Base-by-base conservation (phyloP, 2,329 filamentous ascomycete genomes). In the Fusarium clavum region DNA sequence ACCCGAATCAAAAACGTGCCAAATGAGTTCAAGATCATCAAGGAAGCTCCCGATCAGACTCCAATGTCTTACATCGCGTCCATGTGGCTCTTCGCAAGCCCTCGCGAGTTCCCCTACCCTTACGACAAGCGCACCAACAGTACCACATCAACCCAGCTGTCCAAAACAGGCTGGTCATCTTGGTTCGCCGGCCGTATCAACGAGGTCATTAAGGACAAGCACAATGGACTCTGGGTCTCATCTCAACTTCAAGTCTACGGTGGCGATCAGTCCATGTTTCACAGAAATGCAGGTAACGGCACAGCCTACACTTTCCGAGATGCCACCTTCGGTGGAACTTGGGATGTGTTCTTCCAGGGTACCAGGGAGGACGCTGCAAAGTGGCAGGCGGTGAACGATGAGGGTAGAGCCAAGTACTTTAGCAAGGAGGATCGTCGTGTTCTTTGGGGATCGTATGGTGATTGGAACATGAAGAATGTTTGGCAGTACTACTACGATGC, bases 341-440 rank as follows among this genome's bases (percentile, higher is more conserved):
- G 34, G 14, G 53, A 57, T 6, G 34, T 18, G 13, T 49, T 30
- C 29, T 57, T 40, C 4, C 16, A n/a, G 2, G 20, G 20, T 2
- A 57, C 34, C 0, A 27, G 29, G 9, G 2, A 22, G 1, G 0
- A 2, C 1, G 34, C 53, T 0, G 7, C 3, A 1, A 0, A 12
- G 0, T 57, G 53, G 44, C 53, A 57, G 1, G 1, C 9, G 0
- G 1, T 20, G 29, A 57, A 57, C 7, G 53, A 49, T 8, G 1
- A 6, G 1, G 44, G 44, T 1, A 14, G 16, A 4, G 13, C 9
- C 2, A 57, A 45, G 18, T 40, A 32, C 7, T 57, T 57, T 4
- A 57, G 44, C 9, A 57, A 49, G 4, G 14, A 44, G 1, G 29
- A 49, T 25, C 25, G 44, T 1, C 54, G 30, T 16, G 44, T 49